phyloP scores from a whole-genome alignment of 768 basidiomycete genomes.

The Kwoniella dejecticola region DNA sequence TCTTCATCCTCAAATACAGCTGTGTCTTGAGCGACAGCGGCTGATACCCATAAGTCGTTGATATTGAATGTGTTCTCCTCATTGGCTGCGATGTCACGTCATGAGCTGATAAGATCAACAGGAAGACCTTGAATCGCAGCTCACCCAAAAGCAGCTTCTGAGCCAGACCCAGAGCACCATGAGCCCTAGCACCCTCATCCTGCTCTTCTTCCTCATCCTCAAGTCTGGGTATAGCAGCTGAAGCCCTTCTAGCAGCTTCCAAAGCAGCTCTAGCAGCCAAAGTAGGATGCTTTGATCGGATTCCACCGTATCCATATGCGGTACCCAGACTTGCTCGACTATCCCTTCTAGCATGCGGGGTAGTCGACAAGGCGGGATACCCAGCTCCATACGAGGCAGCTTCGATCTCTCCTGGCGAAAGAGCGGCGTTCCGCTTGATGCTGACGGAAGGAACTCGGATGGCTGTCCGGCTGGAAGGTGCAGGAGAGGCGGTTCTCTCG shows the following conservation, averaged over 20 bases:
- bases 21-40: conserved; percentile 88
- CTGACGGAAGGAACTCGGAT: conserved; percentile 27
- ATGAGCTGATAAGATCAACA: too few relatives aligned
- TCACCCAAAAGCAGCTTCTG: conserved; percentile 73
- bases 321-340: conserved; percentile 53
- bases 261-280: conserved; percentile 51
- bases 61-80: conserved; percentile 93
- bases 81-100: conserved; percentile 63
- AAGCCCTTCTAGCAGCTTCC: conserved; percentile 47
- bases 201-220: conserved; percentile 34
- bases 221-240: conserved; percentile 31
- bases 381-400: conserved; percentile 29
- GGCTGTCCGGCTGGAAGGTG: conserved; percentile 27
- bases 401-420: conserved; percentile 33
- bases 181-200: conserved; percentile 52
- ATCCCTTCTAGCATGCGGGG: conserved; percentile 38
- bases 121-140: conserved; percentile 14
- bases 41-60: conserved; percentile 95
- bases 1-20: conserved; percentile 65
- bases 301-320: conserved; percentile 55
- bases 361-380: conserved; percentile 28
- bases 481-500: conserved; percentile 26
- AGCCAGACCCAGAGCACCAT: conserved; percentile 69
- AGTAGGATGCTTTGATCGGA: conserved; percentile 54
- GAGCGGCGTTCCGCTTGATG: conserved; percentile 24